These are phyloP conservation scores for Suhomyces vadensis DNA, from an alignment of 805 yeast species.

Conservation along the genomic window DNA sequence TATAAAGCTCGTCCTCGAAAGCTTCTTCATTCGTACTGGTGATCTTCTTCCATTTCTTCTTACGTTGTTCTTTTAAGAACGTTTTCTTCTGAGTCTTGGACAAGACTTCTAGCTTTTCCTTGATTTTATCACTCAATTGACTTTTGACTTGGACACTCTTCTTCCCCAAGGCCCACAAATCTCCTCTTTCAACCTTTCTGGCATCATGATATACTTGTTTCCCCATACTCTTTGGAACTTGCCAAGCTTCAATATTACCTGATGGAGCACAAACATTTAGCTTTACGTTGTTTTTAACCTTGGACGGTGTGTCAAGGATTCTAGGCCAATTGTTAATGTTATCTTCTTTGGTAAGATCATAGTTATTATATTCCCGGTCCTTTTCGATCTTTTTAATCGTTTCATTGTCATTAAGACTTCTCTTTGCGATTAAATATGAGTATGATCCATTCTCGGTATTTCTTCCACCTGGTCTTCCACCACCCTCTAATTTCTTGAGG, in stretches of 20 bases:
- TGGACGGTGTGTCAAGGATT: slow-evolving; percentile 66
- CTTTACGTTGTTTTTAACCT: slow-evolving; percentile 79
- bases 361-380: slow-evolving; percentile 29
- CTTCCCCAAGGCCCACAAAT: slow-evolving; percentile 68
- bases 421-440: slow-evolving; percentile 71
- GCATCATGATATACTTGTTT: slow-evolving; percentile 85
- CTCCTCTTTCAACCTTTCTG: slow-evolving; percentile 80
- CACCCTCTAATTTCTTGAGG: slow-evolving; percentile 52
- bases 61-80: slow-evolving; percentile 36
- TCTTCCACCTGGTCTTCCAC: slow-evolving; percentile 75
- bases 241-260: slow-evolving; percentile 86
- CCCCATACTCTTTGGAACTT: slow-evolving; percentile 74
- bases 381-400: slow-evolving; percentile 45
- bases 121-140: slow-evolving; percentile 28
- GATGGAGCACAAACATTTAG: slow-evolving; percentile 77
- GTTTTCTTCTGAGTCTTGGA: slow-evolving; percentile 40
- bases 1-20: slow-evolving; percentile 29
- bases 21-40: slow-evolving; percentile 25
- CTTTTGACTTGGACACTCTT: slow-evolving; percentile 36
- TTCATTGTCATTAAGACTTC: slow-evolving; percentile 48
- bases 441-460: slow-evolving; percentile 71
- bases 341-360: slow-evolving; percentile 20
- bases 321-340: slow-evolving; percentile 64
- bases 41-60: slow-evolving; percentile 35
- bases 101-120: slow-evolving; percentile 36